A percentile compares a stretch with the other conserved stretches of the same genome.
phyloP scores from a whole-genome alignment of 768 basidiomycete species.

The Tulasnella calospora region DNA sequence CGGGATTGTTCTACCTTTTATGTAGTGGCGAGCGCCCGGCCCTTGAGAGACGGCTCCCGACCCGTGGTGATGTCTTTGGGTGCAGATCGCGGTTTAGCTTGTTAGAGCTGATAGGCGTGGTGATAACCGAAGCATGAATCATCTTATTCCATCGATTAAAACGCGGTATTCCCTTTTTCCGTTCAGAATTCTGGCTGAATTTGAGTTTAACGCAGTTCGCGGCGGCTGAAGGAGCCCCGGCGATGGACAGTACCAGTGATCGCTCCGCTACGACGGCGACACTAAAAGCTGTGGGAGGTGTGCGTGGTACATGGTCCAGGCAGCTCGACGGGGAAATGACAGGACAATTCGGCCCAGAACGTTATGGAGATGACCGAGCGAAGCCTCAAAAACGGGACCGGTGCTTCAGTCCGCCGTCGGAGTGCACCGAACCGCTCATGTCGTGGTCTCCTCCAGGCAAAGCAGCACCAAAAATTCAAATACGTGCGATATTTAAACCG shows the following conservation, averaged over 20 bases:
- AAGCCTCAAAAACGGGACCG: background rate
- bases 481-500: background rate
- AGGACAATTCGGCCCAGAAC: background rate
- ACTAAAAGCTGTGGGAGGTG: background rate
- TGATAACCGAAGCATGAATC: background rate
- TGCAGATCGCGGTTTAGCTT: background rate
- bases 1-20: background rate
- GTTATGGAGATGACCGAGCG: background rate
- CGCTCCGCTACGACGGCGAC: background rate
- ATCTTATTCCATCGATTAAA: background rate
- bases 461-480: background rate
- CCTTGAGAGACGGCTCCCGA: background rate
- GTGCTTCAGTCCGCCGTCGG: background rate
- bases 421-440: background rate
- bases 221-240: background rate
- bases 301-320: background rate
- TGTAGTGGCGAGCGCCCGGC: background rate
- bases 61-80: background rate
- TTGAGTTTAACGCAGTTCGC: conserved; percentile 10
- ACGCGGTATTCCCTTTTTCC: background rate
- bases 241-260: background rate
- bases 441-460: too few relatives aligned
- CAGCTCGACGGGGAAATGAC: background rate
- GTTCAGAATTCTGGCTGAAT: background rate
- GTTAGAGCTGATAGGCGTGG: background rate